Evolutionary conservation across 108 stramenopile species (phyloP), one percentile per base, ranked within the genome.

Genomic region (Epithemia pelagica): DNA sequence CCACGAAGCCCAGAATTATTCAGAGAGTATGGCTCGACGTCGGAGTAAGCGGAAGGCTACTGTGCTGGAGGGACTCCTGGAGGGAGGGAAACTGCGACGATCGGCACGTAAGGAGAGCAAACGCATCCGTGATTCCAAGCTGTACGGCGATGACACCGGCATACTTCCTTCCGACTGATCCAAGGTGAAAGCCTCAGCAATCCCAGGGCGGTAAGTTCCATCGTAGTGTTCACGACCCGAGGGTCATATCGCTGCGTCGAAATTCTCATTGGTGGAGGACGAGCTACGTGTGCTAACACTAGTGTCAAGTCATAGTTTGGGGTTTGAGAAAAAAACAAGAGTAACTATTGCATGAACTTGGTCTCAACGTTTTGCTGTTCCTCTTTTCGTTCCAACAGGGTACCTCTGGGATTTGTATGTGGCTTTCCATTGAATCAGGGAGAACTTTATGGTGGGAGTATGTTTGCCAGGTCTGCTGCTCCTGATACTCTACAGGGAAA

Each of bases 391-490:
- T 61, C 52, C 58, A 52, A 27, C 54, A 93, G 92, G 82, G 92
- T 94, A 67, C 92, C 92, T 52, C 78, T 94, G 68, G 92, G 92
- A 74, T 94, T 94, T 68, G 80, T 94, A 55, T 93, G 92, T 65
- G 92, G 92, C 68, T 89, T 89, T 75, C 92, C 91, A 22, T 71
- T 85, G 26, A 68, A 54, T 54, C 75, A 78, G 15, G 92, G 92
- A 32, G 92, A 94, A 60, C 74, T 88, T 24, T 94, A 94, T 64
- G 89, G 89, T 0, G 92, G 92, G 20, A 79, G 77, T 67, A 94
- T 94, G 89, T 94, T 90, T 66, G 74, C 77, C 32, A 74, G 79
- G 55, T 87, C 87, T 8, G 92, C 92, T 24, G 89, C 92, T 5
- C 78, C 72, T 8, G 87, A 89, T 64, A 86, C 92, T 15, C 65